Conservation (phyloP, 306 rosid species). For the Corylus americana region DNA sequence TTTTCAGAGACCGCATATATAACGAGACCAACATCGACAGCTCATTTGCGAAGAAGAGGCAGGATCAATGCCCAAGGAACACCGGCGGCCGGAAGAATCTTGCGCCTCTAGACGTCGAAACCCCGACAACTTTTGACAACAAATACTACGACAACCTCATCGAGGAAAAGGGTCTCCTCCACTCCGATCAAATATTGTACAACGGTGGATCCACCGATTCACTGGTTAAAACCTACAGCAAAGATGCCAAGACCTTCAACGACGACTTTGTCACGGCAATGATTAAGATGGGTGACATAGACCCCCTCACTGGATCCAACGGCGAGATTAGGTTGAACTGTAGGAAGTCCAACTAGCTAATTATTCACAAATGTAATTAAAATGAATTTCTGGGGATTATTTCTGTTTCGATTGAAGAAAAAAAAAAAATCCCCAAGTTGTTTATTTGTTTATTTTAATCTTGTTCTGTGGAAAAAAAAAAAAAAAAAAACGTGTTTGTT, state of each 20-base stretch:
- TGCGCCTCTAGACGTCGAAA: constrained; percentile 52
- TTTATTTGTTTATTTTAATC: too few species aligned
- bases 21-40: constrained; percentile 53
- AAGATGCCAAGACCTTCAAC: constrained; percentile 31
- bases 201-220: constrained; percentile 76
- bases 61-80: constrained; percentile 41
- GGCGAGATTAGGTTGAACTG: constrained; percentile 82
- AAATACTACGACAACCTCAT: constrained; percentile 62
- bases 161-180: constrained; percentile 62
- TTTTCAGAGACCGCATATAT: constrained; percentile 55
- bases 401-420: too few species aligned
- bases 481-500: too few species aligned
- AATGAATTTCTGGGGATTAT: not conserved
- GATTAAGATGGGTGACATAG: constrained; percentile 74
- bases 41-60: constrained; percentile 53
- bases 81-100: constrained; percentile 57
- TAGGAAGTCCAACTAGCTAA: constrained; percentile 26
- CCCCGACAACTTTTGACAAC: constrained; percentile 60
- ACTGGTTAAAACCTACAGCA: constrained; percentile 49
- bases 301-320: constrained; percentile 65
- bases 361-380: too few species aligned
- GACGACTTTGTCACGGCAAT: constrained; percentile 61
- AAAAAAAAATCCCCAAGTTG: too few species aligned
- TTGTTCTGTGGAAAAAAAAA: too few species aligned
- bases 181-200: constrained; percentile 64